Evolutionary conservation across 2,329 filamentous ascomycete genomes (phyloP), one percentile per base, ranked within the genome.

Genomic region (Huntiella decipiens): DNA sequence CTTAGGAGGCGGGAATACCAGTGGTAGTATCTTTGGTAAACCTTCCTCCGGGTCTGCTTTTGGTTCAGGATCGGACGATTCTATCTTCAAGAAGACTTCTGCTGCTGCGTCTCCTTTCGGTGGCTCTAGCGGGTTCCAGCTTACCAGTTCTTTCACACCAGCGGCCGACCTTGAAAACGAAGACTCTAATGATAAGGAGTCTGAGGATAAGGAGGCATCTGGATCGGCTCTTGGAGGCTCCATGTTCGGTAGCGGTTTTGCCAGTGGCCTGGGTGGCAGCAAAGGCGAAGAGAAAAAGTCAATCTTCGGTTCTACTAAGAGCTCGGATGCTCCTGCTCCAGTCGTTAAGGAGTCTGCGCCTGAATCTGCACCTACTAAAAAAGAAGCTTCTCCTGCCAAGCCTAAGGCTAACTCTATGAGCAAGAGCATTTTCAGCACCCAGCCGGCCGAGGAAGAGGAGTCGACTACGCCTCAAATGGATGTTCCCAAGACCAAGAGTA

Each of bases 131-230:
- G 68, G 72, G 0, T 84, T 84, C 61, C 79, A 80, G 53, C 64
- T 84, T 12, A 70, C 71, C 35, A 77, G 74, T 28, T 77, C 73
- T 1, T 85, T 84, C 61, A 74, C 77, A 54, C 66, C 68, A 6
- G 78, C 82, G 52, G 68, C 71, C 4, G 66, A 68, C 38, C 66
- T 71, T 1, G 75, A 74, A 48, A 75, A 73, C 49, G 70, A 80
- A 17, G 73, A 79, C 48, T 60, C 67, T 33, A 40, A 43, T 8
- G 65, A 70, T 69, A 12, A 57, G 59, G 16, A 39, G 4, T 8
- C 35, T 12, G 22, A 44, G 5, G 17, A 11, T 4, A 11, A 32
- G 32, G 35, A 58, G 59, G n/a, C 53, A 57, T 15, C 59, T 61
- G 32, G 54, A 8, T 44, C 53, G n/a, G 40, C 28, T 43, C n/a